phyloP scores from a whole-genome alignment of 2,329 filamentous ascomycete genomes.

The Aspergillus caelatus region DNA sequence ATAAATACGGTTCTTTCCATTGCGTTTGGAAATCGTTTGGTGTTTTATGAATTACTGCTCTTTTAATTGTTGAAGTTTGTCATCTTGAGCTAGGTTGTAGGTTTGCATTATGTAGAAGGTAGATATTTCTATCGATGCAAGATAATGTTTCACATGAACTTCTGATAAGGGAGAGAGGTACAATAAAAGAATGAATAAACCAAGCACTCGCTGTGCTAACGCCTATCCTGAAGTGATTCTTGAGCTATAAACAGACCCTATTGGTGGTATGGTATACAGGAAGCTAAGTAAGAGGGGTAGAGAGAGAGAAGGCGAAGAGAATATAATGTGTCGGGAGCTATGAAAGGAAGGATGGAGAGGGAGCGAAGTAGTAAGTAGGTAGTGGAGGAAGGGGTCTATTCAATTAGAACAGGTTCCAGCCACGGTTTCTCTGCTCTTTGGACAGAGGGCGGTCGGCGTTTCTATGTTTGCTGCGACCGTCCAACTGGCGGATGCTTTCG shows the following conservation, averaged over 20 bases:
- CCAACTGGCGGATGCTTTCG: conserved; percentile 82
- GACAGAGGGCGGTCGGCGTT: conserved; percentile 39
- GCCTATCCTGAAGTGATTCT: conserved; percentile 11
- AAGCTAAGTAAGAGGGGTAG: not conserved
- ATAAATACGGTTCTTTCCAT: not conserved
- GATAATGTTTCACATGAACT: not conserved
- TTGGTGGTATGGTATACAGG: conserved; percentile 13
- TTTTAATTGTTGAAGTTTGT: not conserved
- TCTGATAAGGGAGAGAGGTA: not conserved
- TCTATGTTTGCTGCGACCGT: conserved; percentile 69
- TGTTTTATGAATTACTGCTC: not conserved
- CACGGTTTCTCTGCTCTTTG: conserved; percentile 41
- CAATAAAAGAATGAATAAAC: not conserved
- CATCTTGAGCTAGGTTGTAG: not conserved
- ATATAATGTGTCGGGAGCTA: not conserved
- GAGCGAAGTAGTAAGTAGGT: not conserved
- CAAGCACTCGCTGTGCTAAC: conserved; percentile 11
- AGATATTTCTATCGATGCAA: not conserved
- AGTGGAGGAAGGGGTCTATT: not conserved
- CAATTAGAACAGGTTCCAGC: conserved; percentile 49
- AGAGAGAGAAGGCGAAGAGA: not conserved
- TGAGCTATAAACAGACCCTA: conserved; percentile 9
- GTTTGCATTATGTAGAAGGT: not conserved
- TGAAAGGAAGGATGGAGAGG: not conserved
- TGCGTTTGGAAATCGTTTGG: not conserved